Conservation (phyloP, 2,329 filamentous ascomycete genomes). For the Coniochaeta sp. region DNA sequence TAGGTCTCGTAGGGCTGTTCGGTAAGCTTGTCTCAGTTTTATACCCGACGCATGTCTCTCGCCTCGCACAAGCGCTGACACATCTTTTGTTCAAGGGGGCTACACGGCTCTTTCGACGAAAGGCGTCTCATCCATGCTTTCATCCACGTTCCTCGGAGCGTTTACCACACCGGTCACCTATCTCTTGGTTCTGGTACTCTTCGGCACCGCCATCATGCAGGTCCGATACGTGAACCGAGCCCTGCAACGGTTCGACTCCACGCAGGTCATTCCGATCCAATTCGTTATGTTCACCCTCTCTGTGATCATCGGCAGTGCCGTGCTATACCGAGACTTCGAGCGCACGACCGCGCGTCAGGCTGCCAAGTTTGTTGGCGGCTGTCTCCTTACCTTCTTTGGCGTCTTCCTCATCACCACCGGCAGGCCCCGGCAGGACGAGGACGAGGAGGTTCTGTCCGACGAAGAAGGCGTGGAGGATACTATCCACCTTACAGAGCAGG, state of each 20-base stretch:
- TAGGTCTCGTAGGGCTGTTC: slow-evolving; percentile 88
- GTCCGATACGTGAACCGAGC: slow-evolving; percentile 89
- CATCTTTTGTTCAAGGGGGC: slow-evolving; percentile 54
- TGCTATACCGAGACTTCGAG: slow-evolving; percentile 93
- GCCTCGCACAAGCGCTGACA: background rate
- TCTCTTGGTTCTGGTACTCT: slow-evolving; percentile 68
- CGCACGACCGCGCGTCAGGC: slow-evolving; percentile 67
- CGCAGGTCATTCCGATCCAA: slow-evolving; percentile 94
- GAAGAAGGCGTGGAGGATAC: slow-evolving; percentile 56
- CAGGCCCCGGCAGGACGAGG: slow-evolving; percentile 50
- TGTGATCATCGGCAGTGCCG: slow-evolving; percentile 87
- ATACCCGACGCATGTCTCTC: no score
- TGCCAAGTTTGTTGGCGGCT: slow-evolving; percentile 82
- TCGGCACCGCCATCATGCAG: slow-evolving; percentile 87
- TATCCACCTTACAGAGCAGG: slow-evolving; percentile 52
- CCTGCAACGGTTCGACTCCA: slow-evolving; percentile 90
- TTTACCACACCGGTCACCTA: slow-evolving; percentile 93
- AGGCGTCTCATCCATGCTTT: slow-evolving; percentile 90
- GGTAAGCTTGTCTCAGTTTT: slow-evolving; percentile 46
- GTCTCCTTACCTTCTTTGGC: slow-evolving; percentile 85
- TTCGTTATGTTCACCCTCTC: slow-evolving; percentile 96
- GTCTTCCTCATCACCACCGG: slow-evolving; percentile 97
- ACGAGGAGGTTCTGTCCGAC: slow-evolving; percentile 48
- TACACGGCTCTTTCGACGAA: slow-evolving; percentile 98
- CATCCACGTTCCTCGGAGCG: slow-evolving; percentile 79